Base-by-base conservation (phyloP, 441 rosid species). In the Adansonia grandidieri region DNA sequence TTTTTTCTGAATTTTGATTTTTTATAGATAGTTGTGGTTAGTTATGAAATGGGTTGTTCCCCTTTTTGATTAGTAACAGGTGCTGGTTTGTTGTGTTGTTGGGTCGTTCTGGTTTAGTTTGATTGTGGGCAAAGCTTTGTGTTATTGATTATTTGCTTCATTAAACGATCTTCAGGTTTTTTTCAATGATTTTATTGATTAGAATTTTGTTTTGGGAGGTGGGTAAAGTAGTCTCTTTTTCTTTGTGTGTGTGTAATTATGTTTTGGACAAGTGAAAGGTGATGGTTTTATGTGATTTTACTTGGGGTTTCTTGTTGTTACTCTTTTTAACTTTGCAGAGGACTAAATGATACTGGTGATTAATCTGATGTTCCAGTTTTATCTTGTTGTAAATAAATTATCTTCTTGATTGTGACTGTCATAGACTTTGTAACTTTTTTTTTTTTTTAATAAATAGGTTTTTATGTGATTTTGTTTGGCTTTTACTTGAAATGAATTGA, bases 11-110 rank as follows among this genome's bases (percentile, higher is more conserved):
- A 20, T 80, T 80, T 66, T 40, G 74, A 60, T 17, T 50, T 45
- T 32, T 72, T 71, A 75, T 28, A 13, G 44, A 24, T 65, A 28
- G 54, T 20, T 54, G 50, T 56, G 61, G 53, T 54, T 60, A 44
- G 72, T 81, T 80, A 40, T 73, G 74, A 80, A 65, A 63, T 78
- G 84, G 77, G 74, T 19, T 75, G 48, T 54, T 14, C 65, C 48
- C 68, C 64, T 17, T 82, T 70, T 65, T 72, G 48, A 77, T 79
- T 0, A n/a, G 61, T 19, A 54, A 14, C 67, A 22, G 13, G 80
- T 44, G 20, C 42, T 54, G 44, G 22, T 5, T 44, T 77, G 54
- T 58, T 56, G 9, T 47, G 69, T 44, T 73, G 62, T 78, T 48
- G 50, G 22, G 71, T 74, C 74, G 32, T 13, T 73, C 65, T 75